phyloP scores from a whole-genome alignment of 129 eudicot species.

The sunflower (Helianthus annuus) region DNA sequence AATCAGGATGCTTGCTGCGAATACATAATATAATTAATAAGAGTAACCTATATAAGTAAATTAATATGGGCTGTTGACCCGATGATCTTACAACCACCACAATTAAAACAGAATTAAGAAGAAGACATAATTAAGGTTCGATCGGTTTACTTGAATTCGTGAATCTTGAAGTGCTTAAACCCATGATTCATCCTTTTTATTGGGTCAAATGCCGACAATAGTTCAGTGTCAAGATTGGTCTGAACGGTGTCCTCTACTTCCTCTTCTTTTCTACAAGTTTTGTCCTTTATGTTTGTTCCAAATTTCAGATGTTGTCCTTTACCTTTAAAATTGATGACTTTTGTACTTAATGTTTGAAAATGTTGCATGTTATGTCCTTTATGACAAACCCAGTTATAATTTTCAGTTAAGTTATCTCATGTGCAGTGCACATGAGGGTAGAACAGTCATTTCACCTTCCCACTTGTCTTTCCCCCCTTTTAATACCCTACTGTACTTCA shows the following conservation, averaged over 20 bases:
- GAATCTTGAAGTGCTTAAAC: conserved; percentile 24
- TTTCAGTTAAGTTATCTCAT: no score
- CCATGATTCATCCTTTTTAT: conserved; percentile 19
- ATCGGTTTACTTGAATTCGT: conserved; percentile 22
- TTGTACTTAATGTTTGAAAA: no score
- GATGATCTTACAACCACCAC: neutral
- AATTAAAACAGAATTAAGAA: neutral
- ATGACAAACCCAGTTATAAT: no score
- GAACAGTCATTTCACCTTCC: no score
- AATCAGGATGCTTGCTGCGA: conserved; percentile 18
- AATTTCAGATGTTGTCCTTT: no score
- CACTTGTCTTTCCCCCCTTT: no score
- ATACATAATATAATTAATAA: neutral
- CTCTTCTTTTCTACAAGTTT: conserved; percentile 8
- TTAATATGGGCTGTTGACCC: neutral
- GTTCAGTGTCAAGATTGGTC: conserved; percentile 1
- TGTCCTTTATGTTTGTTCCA: no score
- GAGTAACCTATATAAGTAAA: neutral
- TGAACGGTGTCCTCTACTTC: conserved; percentile 14
- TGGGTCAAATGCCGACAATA: conserved; percentile 11
- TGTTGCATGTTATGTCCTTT: no score
- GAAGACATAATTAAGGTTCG: neutral
- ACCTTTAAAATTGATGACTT: no score
- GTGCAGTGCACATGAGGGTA: no score
- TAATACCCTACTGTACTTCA: no score